Conservation (phyloP, 257 asterid genomes). For the Solanum infundibuliforme region DNA sequence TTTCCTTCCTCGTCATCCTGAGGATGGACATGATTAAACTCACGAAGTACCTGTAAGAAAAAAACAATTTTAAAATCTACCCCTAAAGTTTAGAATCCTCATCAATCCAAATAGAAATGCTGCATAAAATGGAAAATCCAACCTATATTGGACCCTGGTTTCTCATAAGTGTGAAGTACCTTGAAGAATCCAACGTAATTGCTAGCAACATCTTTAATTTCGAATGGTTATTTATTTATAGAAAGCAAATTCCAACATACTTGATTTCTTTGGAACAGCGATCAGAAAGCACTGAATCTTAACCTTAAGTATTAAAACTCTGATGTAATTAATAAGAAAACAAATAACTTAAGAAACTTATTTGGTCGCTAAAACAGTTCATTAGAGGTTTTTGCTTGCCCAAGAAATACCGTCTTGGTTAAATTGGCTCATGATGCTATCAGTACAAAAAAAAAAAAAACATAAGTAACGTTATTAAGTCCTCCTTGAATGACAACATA, state of each 20-base stretch:
- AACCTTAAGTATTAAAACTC: neutral
- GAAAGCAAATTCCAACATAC: neutral
- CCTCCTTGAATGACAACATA: neutral
- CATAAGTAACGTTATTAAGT: neutral
- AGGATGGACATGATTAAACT: slow-evolving; percentile 97
- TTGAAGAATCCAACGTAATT: neutral
- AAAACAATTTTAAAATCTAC: neutral
- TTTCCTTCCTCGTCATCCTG: slow-evolving; percentile 95
- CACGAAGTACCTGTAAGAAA: slow-evolving; percentile 72
- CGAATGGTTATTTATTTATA: neutral
- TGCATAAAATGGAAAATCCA: neutral
- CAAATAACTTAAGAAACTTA: neutral
- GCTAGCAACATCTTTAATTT: neutral
- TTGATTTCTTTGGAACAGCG: neutral
- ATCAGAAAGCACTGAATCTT: neutral
- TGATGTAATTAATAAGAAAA: neutral
- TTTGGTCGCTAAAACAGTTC: neutral
- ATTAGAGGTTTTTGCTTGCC: neutral
- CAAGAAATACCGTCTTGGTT: neutral
- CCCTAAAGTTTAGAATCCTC: neutral
- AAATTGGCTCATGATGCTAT: neutral
- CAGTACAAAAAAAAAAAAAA: neutral
- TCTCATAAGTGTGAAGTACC: neutral
- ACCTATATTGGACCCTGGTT: neutral
- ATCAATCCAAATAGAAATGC: neutral